Base-by-base conservation (phyloP, 345 rosid species). In the Eutrema yunnanense region DNA sequence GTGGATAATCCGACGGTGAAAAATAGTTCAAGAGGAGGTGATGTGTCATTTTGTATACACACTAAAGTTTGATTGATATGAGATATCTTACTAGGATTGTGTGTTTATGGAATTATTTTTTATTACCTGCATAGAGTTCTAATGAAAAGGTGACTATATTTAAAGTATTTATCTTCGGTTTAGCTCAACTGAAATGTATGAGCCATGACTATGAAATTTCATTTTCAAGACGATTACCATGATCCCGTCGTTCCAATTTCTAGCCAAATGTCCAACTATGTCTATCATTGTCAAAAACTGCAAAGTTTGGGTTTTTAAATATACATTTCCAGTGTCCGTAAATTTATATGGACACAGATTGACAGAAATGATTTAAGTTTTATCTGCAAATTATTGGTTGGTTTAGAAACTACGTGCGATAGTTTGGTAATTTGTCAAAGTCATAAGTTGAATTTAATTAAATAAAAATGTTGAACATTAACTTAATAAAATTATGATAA, bases 331-430 rank as follows among this genome's bases (percentile, higher is more conserved):
- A 22, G 55, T 53, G 62, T 27, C 69, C 62, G 8, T 22, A 19
- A 34, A 63, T 54, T 33, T 26, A 26, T 36, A 14, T 63, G 56
- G 71, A 44, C 49, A 53, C 32, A 64, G 46, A 65, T 46, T 34
- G 57, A 37, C 49, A 36, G 27, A 56, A 36, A 56, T 56, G 71
- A 30, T 6, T 36, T 46, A 5, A 64, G 47, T 36, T 44, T 10
- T 73, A 37, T 64, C 57, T 55, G 41, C n/a, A 30, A 27, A 47
- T 54, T 54, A 63, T 73, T 54, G 48, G 14, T 42, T 63, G 76
- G 76, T 47, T 46, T 9, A 56, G 10, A 63, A 54, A 26, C 3
- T 9, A 37, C 26, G 47, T 46, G 47, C 32, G 12, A 59, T 51
- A 48, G 62, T 65, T 73, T 47, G 8, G 49, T 42, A 12, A 65